These are phyloP conservation scores for Tetrahymena elliotti DNA, from an alignment of 73 alveolate species.

Conservation along the genomic window DNA sequence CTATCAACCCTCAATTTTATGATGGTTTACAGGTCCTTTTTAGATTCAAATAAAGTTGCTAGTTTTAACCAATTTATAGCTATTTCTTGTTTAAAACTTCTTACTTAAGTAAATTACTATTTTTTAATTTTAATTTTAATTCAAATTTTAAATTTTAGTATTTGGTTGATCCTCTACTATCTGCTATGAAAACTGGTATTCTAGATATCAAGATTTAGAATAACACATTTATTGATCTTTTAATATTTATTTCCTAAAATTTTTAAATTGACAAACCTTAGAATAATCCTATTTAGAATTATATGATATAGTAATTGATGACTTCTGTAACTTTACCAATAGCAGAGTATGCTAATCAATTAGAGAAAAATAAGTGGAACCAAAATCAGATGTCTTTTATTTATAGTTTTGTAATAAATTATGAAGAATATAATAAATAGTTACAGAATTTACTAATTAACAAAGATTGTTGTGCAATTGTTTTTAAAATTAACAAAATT, in stretches of 20 bases:
- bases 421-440: not conserved
- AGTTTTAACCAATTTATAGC: not conserved
- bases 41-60: not conserved
- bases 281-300: not conserved
- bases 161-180: not conserved
- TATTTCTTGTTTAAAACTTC: not conserved
- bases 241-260: not conserved
- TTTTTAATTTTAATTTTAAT: too few relatives aligned
- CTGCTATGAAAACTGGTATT: not conserved
- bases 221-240: not conserved
- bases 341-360: not conserved
- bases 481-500: too few relatives aligned
- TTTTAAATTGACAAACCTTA: not conserved
- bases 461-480: not conserved
- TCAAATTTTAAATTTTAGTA: not conserved
- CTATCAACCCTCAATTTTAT: not conserved
- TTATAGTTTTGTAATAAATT: too few relatives aligned
- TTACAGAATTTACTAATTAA: too few relatives aligned
- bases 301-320: not conserved
- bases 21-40: not conserved
- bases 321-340: not conserved
- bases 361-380: not conserved
- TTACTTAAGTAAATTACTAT: not conserved
- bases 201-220: too few relatives aligned
- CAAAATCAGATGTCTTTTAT: not conserved